These are phyloP conservation scores for Saturnispora zaruensis DNA, from an alignment of 805 yeast species.

Conservation along the genomic window DNA sequence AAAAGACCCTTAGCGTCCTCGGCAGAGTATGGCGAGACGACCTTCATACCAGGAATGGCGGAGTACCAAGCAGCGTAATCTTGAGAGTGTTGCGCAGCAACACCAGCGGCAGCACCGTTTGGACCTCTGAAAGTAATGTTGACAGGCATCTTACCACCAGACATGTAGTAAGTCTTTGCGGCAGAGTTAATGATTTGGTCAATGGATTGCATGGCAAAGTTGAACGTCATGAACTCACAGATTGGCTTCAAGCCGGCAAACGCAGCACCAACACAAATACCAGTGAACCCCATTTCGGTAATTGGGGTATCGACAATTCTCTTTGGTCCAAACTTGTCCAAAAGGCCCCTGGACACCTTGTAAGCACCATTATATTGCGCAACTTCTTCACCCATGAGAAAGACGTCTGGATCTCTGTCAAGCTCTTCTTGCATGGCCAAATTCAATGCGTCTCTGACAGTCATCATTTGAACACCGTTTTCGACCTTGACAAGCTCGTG, in stretches of 20 bases:
- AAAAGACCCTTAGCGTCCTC: conserved; percentile 94
- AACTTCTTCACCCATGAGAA: conserved; percentile 97
- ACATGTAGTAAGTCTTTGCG: conserved; percentile 97
- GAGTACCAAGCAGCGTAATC: conserved; percentile 98
- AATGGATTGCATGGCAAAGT: conserved; percentile 99
- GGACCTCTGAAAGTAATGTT: conserved; percentile 98
- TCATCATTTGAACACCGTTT: conserved; percentile 39
- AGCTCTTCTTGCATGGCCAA: conserved; percentile 94
- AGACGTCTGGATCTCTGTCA: conserved; percentile 90
- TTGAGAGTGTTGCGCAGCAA: conserved; percentile 98
- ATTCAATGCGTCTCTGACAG: conserved; percentile 96
- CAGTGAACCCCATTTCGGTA: conserved; percentile 98
- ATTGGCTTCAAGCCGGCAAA: conserved; percentile 93
- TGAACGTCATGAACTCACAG: conserved; percentile 98
- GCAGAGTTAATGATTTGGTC: conserved; percentile 98
- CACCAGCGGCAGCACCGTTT: conserved; percentile 99
- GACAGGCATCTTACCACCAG: conserved; percentile 98
- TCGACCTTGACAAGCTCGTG: conserved; percentile 13
- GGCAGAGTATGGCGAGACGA: conserved; percentile 87
- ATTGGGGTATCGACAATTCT: conserved; percentile 95
- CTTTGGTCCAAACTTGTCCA: conserved; percentile 91
- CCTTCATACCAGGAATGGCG: conserved; percentile 95
- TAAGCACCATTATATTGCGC: conserved; percentile 99
- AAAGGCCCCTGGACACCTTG: conserved; percentile 89
- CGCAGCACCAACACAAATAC: conserved; percentile 93